These are phyloP conservation scores for Perkinsus chesapeaki DNA, from an alignment of 169 alveolate species.

Conservation along the genomic window DNA sequence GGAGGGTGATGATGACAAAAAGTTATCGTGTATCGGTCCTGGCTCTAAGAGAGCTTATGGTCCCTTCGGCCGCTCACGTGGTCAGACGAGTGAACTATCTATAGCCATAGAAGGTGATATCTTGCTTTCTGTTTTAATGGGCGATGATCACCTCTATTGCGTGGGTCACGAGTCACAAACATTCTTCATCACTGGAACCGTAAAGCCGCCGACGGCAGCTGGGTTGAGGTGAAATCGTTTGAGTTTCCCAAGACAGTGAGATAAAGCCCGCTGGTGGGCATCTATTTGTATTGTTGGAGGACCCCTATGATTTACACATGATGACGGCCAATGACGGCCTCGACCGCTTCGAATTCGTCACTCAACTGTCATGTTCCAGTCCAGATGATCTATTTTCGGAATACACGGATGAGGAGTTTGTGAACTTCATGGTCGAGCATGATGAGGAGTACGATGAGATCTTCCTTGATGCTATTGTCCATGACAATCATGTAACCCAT, in stretches of 20 bases:
- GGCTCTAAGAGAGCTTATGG: neutral
- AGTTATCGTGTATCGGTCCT: neutral
- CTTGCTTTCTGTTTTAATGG: neutral
- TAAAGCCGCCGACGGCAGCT: neutral
- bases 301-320: neutral
- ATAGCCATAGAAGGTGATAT: neutral
- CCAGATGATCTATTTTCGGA: no score
- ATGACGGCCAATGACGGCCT: neutral
- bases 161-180: no score
- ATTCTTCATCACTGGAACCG: neutral
- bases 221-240: neutral
- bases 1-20: neutral
- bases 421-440: neutral
- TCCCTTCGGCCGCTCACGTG: neutral
- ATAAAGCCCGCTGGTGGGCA: neutral
- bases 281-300: neutral
- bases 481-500: neutral
- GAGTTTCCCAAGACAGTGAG: neutral
- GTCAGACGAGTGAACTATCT: neutral
- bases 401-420: neutral
- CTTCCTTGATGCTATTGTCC: neutral
- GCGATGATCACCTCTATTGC: neutral
- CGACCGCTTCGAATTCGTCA: no score
- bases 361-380: no score
- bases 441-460: neutral